Conservation (phyloP, 331 rosid species). For the Quercus lobata region DNA sequence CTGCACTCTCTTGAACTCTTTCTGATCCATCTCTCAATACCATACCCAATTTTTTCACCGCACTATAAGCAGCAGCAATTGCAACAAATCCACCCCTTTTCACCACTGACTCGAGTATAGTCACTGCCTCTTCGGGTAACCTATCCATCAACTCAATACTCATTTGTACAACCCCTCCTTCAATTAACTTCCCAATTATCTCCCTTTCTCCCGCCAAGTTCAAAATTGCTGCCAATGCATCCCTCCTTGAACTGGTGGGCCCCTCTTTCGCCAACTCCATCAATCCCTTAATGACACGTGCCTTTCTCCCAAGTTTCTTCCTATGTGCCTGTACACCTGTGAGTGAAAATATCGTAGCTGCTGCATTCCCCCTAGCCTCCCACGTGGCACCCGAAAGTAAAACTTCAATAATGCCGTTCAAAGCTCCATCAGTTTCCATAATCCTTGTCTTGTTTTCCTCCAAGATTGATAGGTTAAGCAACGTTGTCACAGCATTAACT, state of each 20-base stretch:
- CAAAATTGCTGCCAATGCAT: conserved; percentile 76
- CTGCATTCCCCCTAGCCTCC: conserved; percentile 94
- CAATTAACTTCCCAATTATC: conserved; percentile 55
- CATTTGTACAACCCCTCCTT: conserved; percentile 62
- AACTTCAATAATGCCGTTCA: conserved; percentile 68
- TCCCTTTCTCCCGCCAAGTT: conserved; percentile 74
- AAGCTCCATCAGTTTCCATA: conserved; percentile 73
- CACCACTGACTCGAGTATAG: conserved; percentile 69
- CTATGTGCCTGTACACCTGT: conserved; percentile 42
- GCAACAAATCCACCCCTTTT: conserved; percentile 79
- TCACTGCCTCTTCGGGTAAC: conserved; percentile 75
- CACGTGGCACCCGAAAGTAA: conserved; percentile 64
- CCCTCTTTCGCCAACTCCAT: conserved; percentile 60
- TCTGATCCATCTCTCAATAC: conserved; percentile 74
- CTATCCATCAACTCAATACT: conserved; percentile 38
- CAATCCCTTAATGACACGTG: conserved; percentile 58
- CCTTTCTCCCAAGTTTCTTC: conserved; percentile 62
- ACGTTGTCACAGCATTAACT: conserved; percentile 81
- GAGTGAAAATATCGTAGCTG: conserved; percentile 75
- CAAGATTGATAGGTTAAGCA: conserved; percentile 69
- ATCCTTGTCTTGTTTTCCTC: conserved; percentile 70
- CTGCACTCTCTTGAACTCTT: conserved; percentile 81
- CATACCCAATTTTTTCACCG: conserved; percentile 46
- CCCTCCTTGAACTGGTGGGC: conserved; percentile 46
- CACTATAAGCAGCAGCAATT: conserved; percentile 47